Conservation (phyloP, 192 early-diverging fungal genomes). For the Umbelopsis ramanniana region DNA sequence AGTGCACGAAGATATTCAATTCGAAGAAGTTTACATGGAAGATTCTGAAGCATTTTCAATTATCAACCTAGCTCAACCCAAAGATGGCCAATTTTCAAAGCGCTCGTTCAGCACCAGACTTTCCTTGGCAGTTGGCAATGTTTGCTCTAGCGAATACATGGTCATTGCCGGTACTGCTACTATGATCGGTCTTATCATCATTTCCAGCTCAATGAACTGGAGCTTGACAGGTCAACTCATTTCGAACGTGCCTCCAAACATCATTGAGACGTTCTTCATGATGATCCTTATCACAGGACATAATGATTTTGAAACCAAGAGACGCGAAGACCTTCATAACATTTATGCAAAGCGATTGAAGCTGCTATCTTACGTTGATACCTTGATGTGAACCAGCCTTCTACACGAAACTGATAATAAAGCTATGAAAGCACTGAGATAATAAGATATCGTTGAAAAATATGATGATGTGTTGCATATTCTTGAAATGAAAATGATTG, state of each 20-base stretch:
- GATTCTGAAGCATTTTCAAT: slow-evolving; percentile 15
- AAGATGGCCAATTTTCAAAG: neutral
- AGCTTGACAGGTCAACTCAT: slow-evolving; percentile 25
- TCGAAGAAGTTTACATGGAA: neutral
- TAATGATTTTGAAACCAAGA: slow-evolving; percentile 16
- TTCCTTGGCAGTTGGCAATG: slow-evolving; percentile 4
- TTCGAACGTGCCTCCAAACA: slow-evolving; percentile 27
- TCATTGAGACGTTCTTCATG: slow-evolving; percentile 31
- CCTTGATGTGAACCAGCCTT: neutral
- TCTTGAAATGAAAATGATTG: too few species aligned
- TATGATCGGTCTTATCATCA: slow-evolving; percentile 13
- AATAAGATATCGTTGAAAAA: too few species aligned
- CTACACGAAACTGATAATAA: too few species aligned
- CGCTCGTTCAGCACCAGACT: neutral
- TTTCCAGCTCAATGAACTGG: slow-evolving; percentile 31
- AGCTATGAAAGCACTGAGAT: too few species aligned
- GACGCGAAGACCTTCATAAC: slow-evolving; percentile 22
- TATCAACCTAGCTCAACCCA: slow-evolving; percentile 11
- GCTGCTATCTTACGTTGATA: slow-evolving; percentile 2
- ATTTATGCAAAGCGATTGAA: slow-evolving; percentile 22
- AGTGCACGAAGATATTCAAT: slow-evolving; percentile 20
- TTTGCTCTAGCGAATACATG: slow-evolving; percentile 10
- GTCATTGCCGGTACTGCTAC: slow-evolving; percentile 1
- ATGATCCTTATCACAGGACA: slow-evolving; percentile 29
- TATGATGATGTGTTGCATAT: too few species aligned